Evolutionary conservation across 1,284 basidiomycete species (phyloP).

Genomic region (Pseudozyma sp.): DNA sequence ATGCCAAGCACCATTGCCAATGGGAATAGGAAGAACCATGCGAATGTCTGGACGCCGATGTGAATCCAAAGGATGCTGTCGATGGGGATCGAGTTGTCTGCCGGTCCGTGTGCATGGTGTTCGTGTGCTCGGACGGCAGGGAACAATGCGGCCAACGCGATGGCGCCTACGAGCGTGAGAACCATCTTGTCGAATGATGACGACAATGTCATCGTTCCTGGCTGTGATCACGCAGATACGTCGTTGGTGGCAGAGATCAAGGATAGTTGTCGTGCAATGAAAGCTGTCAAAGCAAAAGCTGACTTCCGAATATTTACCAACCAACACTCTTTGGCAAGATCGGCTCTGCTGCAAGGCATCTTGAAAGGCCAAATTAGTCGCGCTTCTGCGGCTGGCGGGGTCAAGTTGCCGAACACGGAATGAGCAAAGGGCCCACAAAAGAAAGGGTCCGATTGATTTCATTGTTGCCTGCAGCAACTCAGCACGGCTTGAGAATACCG

Average conservation of each 20-base stretch:
- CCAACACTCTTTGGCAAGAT: no score
- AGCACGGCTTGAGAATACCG: no score
- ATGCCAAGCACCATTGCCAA: slow-evolving; percentile 67
- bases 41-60: slow-evolving; percentile 56
- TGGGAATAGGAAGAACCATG: slow-evolving; percentile 65
- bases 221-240: no score
- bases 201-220: not conserved
- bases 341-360: no score
- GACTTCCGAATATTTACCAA: no score
- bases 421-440: no score
- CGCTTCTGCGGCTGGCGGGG: no score
- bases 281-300: no score
- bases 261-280: not conserved
- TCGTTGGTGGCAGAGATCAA: not conserved
- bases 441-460: no score
- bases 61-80: slow-evolving; percentile 66
- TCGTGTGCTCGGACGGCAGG: slow-evolving; percentile 47
- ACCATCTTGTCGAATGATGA: not conserved
- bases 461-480: no score
- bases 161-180: slow-evolving; percentile 1
- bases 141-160: slow-evolving; percentile 7
- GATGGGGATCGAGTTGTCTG: slow-evolving; percentile 59
- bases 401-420: no score
- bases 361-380: no score
- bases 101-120: slow-evolving; percentile 50